These are phyloP conservation scores for Lophiotrema nucula DNA, from an alignment of 495 filamentous ascomycete species.

Conservation along the genomic window DNA sequence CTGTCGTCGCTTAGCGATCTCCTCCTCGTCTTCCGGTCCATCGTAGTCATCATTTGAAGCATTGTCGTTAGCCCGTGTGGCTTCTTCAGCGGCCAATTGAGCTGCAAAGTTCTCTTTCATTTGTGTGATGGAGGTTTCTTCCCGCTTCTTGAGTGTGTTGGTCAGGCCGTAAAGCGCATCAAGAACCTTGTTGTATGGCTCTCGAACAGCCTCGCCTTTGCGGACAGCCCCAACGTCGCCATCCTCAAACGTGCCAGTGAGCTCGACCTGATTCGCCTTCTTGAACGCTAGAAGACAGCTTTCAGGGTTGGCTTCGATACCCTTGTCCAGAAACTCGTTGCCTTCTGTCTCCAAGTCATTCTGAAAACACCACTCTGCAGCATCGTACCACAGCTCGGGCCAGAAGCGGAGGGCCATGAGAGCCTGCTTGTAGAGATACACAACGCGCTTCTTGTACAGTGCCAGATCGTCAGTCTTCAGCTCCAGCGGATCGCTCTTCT, in stretches of 20 bases:
- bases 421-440: slow-evolving; percentile 92
- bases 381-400: slow-evolving; percentile 94
- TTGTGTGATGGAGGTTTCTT: slow-evolving; percentile 66
- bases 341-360: slow-evolving; percentile 69
- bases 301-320: slow-evolving; percentile 87
- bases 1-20: slow-evolving; percentile 55
- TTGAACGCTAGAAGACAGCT: slow-evolving; percentile 87
- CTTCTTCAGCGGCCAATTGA: slow-evolving; percentile 27
- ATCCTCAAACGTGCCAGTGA: slow-evolving; percentile 61
- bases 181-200: slow-evolving; percentile 78
- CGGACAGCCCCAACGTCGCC: slow-evolving; percentile 61
- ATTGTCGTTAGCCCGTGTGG: slow-evolving; percentile 44
- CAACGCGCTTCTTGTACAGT: slow-evolving; percentile 69
- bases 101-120: slow-evolving; percentile 59
- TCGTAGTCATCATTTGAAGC: slow-evolving; percentile 44
- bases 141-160: slow-evolving; percentile 68
- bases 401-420: slow-evolving; percentile 90
- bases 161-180: slow-evolving; percentile 80
- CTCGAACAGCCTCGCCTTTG: slow-evolving; percentile 71
- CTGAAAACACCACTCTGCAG: slow-evolving; percentile 85
- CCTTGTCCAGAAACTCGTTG: slow-evolving; percentile 74
- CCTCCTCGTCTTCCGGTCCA: slow-evolving; percentile 54
- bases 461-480: slow-evolving; percentile 72
- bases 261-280: slow-evolving; percentile 80
- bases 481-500: slow-evolving; percentile 86